Conservation (phyloP, 2,329 filamentous ascomycete species). For the Thielaviopsis ethacetica region DNA sequence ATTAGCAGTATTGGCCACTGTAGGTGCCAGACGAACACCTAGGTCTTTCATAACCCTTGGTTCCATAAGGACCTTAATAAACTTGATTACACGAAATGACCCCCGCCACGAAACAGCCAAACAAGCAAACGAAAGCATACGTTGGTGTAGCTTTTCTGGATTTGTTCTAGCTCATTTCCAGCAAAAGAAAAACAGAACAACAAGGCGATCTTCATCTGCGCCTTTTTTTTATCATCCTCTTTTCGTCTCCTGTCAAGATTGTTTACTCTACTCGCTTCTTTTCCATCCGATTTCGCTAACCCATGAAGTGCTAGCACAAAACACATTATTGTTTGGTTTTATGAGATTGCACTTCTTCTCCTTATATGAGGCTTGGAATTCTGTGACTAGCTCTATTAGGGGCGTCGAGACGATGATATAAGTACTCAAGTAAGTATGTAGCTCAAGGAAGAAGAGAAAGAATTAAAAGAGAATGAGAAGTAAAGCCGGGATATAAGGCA, state of each 20-base stretch:
- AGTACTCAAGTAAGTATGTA: neutral
- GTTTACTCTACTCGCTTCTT: neutral
- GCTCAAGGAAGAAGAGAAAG: neutral
- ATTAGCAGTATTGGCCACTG: no score
- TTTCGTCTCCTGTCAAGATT: neutral
- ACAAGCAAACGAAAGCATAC: neutral
- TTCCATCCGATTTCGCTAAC: slow-evolving; percentile 5
- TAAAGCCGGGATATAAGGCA: no score
- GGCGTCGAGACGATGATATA: neutral
- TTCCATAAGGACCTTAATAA: no score
- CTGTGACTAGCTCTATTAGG: neutral
- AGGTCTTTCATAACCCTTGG: no score
- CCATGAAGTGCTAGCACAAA: neutral
- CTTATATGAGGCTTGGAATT: neutral
- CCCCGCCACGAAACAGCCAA: neutral
- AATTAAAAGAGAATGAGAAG: no score
- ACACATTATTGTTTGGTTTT: neutral
- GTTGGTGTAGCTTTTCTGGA: neutral
- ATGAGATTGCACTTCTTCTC: neutral
- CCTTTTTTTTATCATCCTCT: neutral
- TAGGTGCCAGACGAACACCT: no score
- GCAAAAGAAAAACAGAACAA: neutral
- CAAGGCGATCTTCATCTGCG: neutral
- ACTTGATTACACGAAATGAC: neutral
- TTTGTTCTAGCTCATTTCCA: neutral